phyloP scores from a whole-genome alignment of 345 rosid species.

The Eucalyptus camaldulensis region DNA sequence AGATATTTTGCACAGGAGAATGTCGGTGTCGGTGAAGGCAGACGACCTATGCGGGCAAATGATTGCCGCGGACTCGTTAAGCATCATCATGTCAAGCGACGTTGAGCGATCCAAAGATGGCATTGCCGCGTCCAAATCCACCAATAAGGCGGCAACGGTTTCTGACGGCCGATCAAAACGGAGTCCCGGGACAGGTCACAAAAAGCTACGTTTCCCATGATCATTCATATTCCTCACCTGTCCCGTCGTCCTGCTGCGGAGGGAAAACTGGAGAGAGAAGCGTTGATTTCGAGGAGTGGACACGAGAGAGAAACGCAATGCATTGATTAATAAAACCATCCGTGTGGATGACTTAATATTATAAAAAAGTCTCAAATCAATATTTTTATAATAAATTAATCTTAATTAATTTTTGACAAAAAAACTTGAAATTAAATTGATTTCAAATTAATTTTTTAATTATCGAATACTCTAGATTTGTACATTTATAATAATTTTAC shows the following conservation, averaged over 20 bases:
- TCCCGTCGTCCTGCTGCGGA: background rate
- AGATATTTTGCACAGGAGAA: background rate
- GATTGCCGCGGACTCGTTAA: background rate
- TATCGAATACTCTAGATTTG: fast-evolving
- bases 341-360: no score
- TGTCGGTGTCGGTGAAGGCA: background rate
- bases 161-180: background rate
- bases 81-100: background rate
- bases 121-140: background rate
- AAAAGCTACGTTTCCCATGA: background rate
- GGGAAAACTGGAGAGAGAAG: background rate
- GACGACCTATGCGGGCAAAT: background rate
- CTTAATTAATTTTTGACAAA: no score
- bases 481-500: no score
- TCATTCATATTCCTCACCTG: background rate
- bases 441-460: no score
- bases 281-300: background rate
- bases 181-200: background rate
- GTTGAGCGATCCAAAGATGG: background rate
- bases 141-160: background rate
- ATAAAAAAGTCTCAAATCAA: no score
- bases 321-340: no score
- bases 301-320: background rate
- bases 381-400: no score
- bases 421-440: no score